phyloP scores from a whole-genome alignment of 352 stramenopile genomes.

The Phytophthora macrochlamydospora region DNA sequence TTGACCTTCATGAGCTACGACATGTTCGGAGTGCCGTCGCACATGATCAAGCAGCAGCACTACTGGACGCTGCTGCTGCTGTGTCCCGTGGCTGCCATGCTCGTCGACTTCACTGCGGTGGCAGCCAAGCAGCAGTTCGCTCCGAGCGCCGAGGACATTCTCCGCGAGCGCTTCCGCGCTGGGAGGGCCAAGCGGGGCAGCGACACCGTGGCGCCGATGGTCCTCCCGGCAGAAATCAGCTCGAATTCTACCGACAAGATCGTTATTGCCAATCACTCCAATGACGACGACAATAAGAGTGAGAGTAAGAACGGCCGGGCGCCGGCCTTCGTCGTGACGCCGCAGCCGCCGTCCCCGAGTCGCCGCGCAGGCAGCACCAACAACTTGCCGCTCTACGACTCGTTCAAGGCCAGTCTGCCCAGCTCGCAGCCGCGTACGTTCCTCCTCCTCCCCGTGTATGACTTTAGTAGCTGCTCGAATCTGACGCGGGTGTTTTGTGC shows the following conservation, averaged over 20 bases:
- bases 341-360: constrained; percentile 16
- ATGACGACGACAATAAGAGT: constrained; percentile 16
- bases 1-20: constrained; percentile 77
- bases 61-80: constrained; percentile 69
- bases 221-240: not conserved
- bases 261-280: constrained; percentile 27
- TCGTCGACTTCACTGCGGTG: constrained; percentile 47
- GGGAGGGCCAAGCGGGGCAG: constrained; percentile 22
- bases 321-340: constrained; percentile 18
- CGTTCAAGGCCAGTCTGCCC: constrained; percentile 24
- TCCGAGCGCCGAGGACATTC: constrained; percentile 60
- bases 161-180: constrained; percentile 51
- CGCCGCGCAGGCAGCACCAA: constrained; percentile 21
- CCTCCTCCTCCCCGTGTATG: not conserved
- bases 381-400: constrained; percentile 22
- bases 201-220: constrained; percentile 23
- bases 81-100: constrained; percentile 47
- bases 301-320: constrained; percentile 10
- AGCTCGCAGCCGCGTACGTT: constrained; percentile 26
- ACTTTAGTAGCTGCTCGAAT: not conserved
- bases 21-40: constrained; percentile 57
- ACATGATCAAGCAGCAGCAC: constrained; percentile 45
- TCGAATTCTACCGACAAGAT: constrained; percentile 26
- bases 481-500: constrained; percentile 6
- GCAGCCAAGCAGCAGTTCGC: constrained; percentile 55